Evolutionary conservation across 2,329 filamentous ascomycete genomes (phyloP).

Genomic region (Claviceps monticola): DNA sequence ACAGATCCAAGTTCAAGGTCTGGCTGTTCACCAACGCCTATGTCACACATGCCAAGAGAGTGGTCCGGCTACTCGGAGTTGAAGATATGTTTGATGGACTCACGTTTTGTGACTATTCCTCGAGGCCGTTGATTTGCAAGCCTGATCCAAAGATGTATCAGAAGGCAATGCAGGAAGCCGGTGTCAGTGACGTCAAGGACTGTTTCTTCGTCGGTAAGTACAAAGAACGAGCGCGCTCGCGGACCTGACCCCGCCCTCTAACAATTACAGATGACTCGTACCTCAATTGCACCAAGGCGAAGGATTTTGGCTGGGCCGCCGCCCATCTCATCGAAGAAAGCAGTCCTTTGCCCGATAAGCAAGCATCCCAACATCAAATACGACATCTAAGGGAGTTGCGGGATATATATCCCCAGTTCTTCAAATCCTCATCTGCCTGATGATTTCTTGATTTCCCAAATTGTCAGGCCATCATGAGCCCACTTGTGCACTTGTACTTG

Average conservation of each 20-base stretch:
- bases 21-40: constrained; percentile 99
- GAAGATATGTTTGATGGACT: constrained; percentile 90
- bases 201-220: constrained; percentile 86
- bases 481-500: neutral
- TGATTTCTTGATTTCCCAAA: neutral
- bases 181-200: constrained; percentile 48
- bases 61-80: constrained; percentile 66
- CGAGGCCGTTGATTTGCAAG: constrained; percentile 69
- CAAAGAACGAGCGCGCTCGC: neutral
- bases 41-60: constrained; percentile 69
- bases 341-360: constrained; percentile 45
- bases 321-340: constrained; percentile 75
- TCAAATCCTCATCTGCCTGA: constrained; percentile 41
- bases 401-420: constrained; percentile 67
- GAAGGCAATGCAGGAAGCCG: constrained; percentile 80
- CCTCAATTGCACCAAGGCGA: constrained; percentile 64
- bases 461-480: neutral
- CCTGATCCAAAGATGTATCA: constrained; percentile 69
- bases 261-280: constrained; percentile 61
- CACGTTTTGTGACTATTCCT: constrained; percentile 82
- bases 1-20: constrained; percentile 66
- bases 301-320: constrained; percentile 72
- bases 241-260: neutral
- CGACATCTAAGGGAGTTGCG: constrained; percentile 62
- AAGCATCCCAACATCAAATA: constrained; percentile 63